These are phyloP conservation scores for Fusarium nisikadoi DNA, from an alignment of 2,329 filamentous ascomycete species.

Conservation along the genomic window DNA sequence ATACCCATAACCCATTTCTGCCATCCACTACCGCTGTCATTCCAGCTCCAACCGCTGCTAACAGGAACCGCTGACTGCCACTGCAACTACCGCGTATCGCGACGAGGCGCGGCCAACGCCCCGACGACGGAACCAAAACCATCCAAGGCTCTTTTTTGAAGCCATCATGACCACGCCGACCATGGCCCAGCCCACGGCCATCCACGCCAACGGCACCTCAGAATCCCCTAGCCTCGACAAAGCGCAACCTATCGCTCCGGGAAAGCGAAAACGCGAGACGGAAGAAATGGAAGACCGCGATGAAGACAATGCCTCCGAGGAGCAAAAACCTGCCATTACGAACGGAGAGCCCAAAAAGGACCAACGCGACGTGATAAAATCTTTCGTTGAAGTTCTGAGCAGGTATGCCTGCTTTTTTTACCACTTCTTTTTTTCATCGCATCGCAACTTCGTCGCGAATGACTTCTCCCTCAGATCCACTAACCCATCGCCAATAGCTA, in stretches of 20 bases:
- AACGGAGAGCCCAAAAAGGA: slow-evolving; percentile 43
- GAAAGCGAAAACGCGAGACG: slow-evolving; percentile 70
- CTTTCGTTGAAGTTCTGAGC: slow-evolving; percentile 51
- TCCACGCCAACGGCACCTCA: slow-evolving; percentile 55
- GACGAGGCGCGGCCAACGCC: slow-evolving; percentile 51
- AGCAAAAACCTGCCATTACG: slow-evolving; percentile 39
- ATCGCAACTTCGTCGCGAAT: slow-evolving; percentile 25
- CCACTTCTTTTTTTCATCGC: slow-evolving; percentile 11
- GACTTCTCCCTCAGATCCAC: slow-evolving; percentile 29
- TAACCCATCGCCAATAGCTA: slow-evolving; percentile 56
- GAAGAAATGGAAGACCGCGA: slow-evolving; percentile 51
- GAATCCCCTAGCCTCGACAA: slow-evolving; percentile 49
- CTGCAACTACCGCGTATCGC: slow-evolving; percentile 54
- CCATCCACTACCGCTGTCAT: slow-evolving; percentile 47
- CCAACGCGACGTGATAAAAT: slow-evolving; percentile 52
- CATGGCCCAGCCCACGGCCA: slow-evolving; percentile 57
- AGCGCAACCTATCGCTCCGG: slow-evolving; percentile 50
- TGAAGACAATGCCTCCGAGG: slow-evolving; percentile 45
- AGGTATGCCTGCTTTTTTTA: slow-evolving; percentile 48
- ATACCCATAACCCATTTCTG: slow-evolving; percentile 38
- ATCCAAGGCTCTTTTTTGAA: slow-evolving; percentile 25
- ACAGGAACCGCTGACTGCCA: slow-evolving; percentile 46
- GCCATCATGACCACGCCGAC: slow-evolving; percentile 42
- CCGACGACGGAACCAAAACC: slow-evolving; percentile 36
- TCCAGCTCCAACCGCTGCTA: slow-evolving; percentile 37